These are phyloP conservation scores for Schwanniomyces polymorphus DNA, from an alignment of 805 yeast species.

Conservation along the genomic window DNA sequence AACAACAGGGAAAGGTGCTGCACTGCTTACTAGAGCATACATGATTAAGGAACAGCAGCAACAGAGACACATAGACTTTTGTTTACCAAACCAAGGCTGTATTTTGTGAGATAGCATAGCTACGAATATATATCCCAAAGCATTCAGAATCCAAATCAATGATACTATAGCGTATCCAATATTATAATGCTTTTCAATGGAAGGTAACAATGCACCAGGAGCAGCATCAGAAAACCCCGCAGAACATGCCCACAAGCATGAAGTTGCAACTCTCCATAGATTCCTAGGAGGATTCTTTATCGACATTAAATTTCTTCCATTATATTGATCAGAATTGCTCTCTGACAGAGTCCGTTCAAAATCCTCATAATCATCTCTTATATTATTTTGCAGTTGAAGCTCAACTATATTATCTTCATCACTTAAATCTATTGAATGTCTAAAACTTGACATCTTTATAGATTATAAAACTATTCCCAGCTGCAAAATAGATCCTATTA, in stretches of 20 bases:
- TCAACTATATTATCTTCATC: too few relatives aligned
- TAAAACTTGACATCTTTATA: too few relatives aligned
- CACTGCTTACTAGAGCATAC: conserved; percentile 47
- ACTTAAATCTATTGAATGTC: too few relatives aligned
- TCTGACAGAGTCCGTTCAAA: background rate
- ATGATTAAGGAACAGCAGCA: conserved; percentile 31
- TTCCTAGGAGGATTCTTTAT: conserved; percentile 23
- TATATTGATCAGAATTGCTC: conserved; percentile 1
- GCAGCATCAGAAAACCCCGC: conserved; percentile 26
- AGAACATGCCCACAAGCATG: conserved; percentile 16
- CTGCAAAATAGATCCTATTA: too few relatives aligned
- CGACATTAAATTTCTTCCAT: conserved; percentile 29
- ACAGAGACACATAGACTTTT: conserved; percentile 28
- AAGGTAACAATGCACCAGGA: conserved; percentile 27
- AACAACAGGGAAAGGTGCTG: conserved; percentile 48
- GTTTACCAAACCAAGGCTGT: conserved; percentile 20
- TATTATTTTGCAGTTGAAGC: too few relatives aligned
- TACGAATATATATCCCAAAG: conserved; percentile 25
- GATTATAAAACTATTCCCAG: too few relatives aligned
- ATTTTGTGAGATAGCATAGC: conserved; percentile 24
- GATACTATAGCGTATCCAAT: conserved; percentile 24
- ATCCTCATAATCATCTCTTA: too few relatives aligned
- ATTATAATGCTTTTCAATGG: conserved; percentile 20
- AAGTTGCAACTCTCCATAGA: conserved; percentile 13
- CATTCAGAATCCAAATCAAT: conserved; percentile 26